Evolutionary conservation across 192 early-diverging fungal species (phyloP).

Genomic region (Coemansia sp.): DNA sequence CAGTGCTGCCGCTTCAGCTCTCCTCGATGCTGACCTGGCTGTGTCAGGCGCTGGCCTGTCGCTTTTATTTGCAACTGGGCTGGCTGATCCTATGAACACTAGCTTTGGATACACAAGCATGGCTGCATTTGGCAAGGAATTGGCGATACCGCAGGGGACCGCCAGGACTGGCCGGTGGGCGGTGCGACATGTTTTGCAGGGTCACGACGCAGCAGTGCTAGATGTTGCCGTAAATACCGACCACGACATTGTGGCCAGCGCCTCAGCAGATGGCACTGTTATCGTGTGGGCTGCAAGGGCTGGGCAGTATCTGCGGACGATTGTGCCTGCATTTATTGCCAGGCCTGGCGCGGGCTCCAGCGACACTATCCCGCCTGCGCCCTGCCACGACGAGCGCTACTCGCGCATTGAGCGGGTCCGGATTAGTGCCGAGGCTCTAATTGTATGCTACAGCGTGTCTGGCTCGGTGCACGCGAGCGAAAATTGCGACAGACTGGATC

Average conservation of each 20-base stretch:
- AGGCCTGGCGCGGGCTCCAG: background rate
- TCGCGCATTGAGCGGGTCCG: slow-evolving; percentile 36
- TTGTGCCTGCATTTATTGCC: slow-evolving; percentile 8
- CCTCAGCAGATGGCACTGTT: slow-evolving; percentile 37
- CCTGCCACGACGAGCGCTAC: slow-evolving; percentile 9
- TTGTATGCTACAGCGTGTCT: slow-evolving; percentile 42
- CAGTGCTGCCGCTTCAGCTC: slow-evolving; percentile 9
- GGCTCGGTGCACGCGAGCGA: slow-evolving; percentile 8
- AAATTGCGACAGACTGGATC: slow-evolving; percentile 27
- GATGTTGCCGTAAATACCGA: slow-evolving; percentile 28
- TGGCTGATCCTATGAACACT: slow-evolving; percentile 38
- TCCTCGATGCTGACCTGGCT: slow-evolving; percentile 1
- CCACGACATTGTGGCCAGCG: slow-evolving; percentile 37
- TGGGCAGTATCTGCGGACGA: slow-evolving; percentile 33
- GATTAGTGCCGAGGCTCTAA: slow-evolving; percentile 27
- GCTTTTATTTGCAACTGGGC: slow-evolving; percentile 30
- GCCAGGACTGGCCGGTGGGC: slow-evolving; percentile 9
- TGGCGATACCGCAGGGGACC: background rate
- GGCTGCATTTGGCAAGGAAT: background rate
- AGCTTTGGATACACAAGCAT: slow-evolving; percentile 27
- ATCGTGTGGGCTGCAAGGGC: slow-evolving; percentile 25
- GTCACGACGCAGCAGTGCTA: slow-evolving; percentile 39
- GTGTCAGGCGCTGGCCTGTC: background rate
- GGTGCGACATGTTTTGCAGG: slow-evolving; percentile 24
- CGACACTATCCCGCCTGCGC: slow-evolving; percentile 13